Evolutionary conservation across 1,284 basidiomycete species (phyloP), one percentile per base, ranked within the genome.

Genomic region (Leccinum griseonigrum): DNA sequence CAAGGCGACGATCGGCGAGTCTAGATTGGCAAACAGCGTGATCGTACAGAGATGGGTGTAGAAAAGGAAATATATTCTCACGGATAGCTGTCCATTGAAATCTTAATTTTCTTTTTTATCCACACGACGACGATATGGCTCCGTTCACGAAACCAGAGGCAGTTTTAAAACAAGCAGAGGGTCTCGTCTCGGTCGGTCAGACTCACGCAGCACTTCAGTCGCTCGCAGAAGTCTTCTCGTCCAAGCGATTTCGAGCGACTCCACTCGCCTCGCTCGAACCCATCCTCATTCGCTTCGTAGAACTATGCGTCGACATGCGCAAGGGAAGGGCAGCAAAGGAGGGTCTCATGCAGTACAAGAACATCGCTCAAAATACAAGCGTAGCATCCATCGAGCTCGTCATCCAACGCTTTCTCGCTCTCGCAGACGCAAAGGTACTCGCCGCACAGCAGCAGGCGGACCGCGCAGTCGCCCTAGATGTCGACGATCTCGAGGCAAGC

Each of bases 311-410:
- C 63, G 91, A 95, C 63, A 89, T 98, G 82, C 89, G 95, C 68
- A 96, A 97, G 76, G 95, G 95, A 3, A 85, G 94, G 36, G 91
- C 92, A 34, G 97, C 95, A 22, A 97, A 97, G 76, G 95, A 97
- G 72, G 97, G 95, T 34, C 85, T 99, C 54, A 93, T 95, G 88
- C 92, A 95, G 75, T 98, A 91, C 85, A 97, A 96, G 81, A 97
- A 97, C 75, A 94, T 96, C 65, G 93, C 93, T 0, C 96, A 98
- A 74, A 97, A 97, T 74, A 88, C 91, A 28, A 94, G 88, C 72
- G 94, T 98, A 31, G 85, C 85, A 57, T 95, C 93, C 64, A 96
- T 99, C 74, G 97, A 99, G 76, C 82, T 85, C 60, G 95, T 98
- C 71, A 92, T 99, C 71, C 92, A 90, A 66, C 85, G 87, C 64